Evolutionary conservation across 495 filamentous ascomycete species (phyloP), one percentile per base, ranked within the genome.

Genomic region (Aspergillus sparsus): DNA sequence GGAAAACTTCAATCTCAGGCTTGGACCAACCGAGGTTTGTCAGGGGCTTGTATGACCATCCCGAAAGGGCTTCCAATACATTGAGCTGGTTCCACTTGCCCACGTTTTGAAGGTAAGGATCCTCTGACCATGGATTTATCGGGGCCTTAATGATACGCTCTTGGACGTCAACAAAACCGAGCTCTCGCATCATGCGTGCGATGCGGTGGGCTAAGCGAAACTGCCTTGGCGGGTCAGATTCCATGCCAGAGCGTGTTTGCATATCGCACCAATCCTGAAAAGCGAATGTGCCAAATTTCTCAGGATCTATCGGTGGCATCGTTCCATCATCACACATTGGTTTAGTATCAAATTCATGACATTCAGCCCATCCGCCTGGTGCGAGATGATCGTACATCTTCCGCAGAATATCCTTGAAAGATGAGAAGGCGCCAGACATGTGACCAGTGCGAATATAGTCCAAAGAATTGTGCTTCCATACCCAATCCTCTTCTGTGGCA

Each of bases 361-460:
- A 80, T 69, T 89, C 87, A 45, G 89, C 70, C 68, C 81, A 89
- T 35, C 85, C 86, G n/a, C 86, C 86, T 0, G 87, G 85, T 62
- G 82, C 80, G 18, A 85, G 76, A 54, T 85, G 78, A 41, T 79
- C 71, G 52, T 68, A 76, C 15, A 71, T 64, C 55, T 78, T 77
- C 45, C 72, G 69, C 45, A 83, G 55, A 6, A 83, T 32, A 35
- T 70, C 66, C 59, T 71, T 77, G 61, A 71, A 76, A 18, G 72
- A 77, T 5, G 74, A 65, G 44, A 80, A 64, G 10, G 74, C 67
- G 3, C 76, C 72, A 10, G 72, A 70, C 73, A 82, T 70, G 56
- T 81, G 74, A 35, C 71, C 69, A 9, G 74, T 71, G 54, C 79
- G 80, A 44, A 82, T 75, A 55, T 74, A 77, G 56, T 83, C 80